Percentiles rank a stretch among this genome's conserved stretches.
Evolutionary conservation across 768 basidiomycete species (phyloP).

Genomic region (Lyophyllum decastes): DNA sequence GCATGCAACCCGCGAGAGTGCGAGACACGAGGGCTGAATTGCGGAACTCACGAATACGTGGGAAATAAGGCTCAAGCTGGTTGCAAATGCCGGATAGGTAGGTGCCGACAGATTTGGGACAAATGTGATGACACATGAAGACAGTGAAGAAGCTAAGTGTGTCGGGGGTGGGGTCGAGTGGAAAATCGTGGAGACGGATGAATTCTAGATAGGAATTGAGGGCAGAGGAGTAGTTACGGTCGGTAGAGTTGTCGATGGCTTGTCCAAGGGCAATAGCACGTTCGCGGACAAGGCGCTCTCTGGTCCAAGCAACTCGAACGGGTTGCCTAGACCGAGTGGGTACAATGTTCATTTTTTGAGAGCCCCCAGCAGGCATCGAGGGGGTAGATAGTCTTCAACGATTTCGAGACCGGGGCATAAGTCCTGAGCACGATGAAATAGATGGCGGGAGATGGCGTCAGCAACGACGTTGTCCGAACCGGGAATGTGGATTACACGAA

Average conservation of each 20-base stretch:
- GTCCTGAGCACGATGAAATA: neutral
- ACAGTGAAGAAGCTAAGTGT: slow-evolving; percentile 36
- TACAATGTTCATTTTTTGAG: slow-evolving; percentile 17
- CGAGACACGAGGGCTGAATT: slow-evolving; percentile 20
- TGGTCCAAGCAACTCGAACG: slow-evolving; percentile 30
- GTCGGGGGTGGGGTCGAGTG: slow-evolving; percentile 37
- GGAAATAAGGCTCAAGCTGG: slow-evolving; percentile 17
- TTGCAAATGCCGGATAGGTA: slow-evolving; percentile 40
- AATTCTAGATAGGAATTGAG: slow-evolving; percentile 33
- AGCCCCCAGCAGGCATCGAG: slow-evolving; percentile 29
- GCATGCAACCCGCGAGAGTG: slow-evolving; percentile 22
- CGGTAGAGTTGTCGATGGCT: slow-evolving; percentile 22
- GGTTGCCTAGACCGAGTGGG: slow-evolving; percentile 26
- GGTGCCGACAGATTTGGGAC: slow-evolving; percentile 32
- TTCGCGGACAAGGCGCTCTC: neutral
- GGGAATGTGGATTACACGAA: slow-evolving; percentile 16
- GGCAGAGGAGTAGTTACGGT: slow-evolving; percentile 26
- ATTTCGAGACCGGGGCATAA: neutral
- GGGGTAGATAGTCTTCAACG: slow-evolving; percentile 15
- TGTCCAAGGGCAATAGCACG: slow-evolving; percentile 14
- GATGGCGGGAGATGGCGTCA: slow-evolving; percentile 20
- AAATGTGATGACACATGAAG: slow-evolving; percentile 36
- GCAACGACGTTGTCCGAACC: slow-evolving; percentile 20
- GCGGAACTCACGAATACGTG: slow-evolving; percentile 17
- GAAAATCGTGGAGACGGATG: slow-evolving; percentile 27